Evolutionary conservation across 2,329 filamentous ascomycete genomes (phyloP).

Genomic region (Pleoardoris graminearum): DNA sequence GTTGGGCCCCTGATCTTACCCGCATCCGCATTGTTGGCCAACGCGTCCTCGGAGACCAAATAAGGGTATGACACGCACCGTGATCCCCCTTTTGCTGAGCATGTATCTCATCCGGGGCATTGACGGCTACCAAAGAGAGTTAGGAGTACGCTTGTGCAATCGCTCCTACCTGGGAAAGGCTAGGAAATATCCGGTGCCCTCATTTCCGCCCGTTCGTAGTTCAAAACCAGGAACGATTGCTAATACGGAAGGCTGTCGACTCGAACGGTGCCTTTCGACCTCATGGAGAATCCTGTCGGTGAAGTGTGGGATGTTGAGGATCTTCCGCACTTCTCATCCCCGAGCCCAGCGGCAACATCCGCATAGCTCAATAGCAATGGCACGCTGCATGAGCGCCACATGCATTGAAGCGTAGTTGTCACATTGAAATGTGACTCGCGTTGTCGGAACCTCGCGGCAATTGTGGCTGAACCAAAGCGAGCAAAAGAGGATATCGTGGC

Average conservation of each 20-base stretch:
- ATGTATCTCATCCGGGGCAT: not conserved
- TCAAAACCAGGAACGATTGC: not conserved
- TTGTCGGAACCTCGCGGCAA: not conserved
- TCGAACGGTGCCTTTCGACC: not conserved
- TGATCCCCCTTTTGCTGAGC: constrained; percentile 1
- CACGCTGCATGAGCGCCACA: not conserved
- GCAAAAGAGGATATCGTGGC: not conserved
- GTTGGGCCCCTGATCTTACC: constrained; percentile 1
- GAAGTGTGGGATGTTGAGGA: not conserved
- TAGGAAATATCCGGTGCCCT: not conserved
- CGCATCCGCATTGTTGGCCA: not conserved
- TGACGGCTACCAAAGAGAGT: not conserved
- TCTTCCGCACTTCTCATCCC: constrained; percentile 1
- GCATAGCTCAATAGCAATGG: not conserved
- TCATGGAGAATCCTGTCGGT: not conserved
- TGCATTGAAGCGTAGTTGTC: not conserved
- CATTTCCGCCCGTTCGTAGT: constrained; percentile 3
- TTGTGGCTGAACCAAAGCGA: not conserved
- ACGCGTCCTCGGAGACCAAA: not conserved
- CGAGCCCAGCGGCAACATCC: not conserved
- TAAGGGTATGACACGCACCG: not conserved
- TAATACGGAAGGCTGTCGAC: not conserved
- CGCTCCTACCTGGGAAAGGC: not conserved
- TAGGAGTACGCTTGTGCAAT: constrained; percentile 4
- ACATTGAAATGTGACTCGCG: too few species aligned